Evolutionary conservation across 768 basidiomycete species (phyloP).

Genomic region (Tricholoma flavovirens): DNA sequence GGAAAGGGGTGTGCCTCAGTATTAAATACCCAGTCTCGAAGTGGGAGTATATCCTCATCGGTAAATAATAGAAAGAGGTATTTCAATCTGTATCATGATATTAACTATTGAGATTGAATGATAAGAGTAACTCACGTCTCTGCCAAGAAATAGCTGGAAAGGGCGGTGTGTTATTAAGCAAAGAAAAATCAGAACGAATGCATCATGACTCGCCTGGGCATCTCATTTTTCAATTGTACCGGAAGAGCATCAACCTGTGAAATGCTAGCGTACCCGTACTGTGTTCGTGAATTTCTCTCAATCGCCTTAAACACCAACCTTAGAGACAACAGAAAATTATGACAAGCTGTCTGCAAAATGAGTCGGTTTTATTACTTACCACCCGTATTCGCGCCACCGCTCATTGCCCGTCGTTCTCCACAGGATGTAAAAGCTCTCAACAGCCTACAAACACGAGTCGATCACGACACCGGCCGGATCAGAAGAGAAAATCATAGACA

Average conservation of each 20-base stretch:
- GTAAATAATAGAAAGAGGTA: constrained; percentile 67
- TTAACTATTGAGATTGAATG: background rate
- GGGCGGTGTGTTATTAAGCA: background rate
- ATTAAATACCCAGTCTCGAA: constrained; percentile 56
- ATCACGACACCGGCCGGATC: background rate
- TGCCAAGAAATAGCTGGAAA: constrained; percentile 37
- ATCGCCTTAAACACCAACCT: constrained; percentile 43
- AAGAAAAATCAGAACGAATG: background rate
- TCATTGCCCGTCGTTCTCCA: constrained; percentile 47
- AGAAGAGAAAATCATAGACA: constrained; percentile 6
- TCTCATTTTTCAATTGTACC: constrained; percentile 34
- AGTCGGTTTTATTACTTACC: constrained; percentile 25
- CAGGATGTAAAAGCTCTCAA: constrained; percentile 50
- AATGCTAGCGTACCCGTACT: constrained; percentile 43
- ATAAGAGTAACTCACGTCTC: constrained; percentile 30
- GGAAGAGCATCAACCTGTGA: constrained; percentile 27
- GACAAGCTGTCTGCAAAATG: background rate
- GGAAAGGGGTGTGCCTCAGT: constrained; percentile 78
- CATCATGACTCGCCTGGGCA: constrained; percentile 42
- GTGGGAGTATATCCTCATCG: constrained; percentile 51
- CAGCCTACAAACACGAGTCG: constrained; percentile 27
- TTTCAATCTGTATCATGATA: constrained; percentile 40
- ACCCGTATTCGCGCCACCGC: constrained; percentile 49
- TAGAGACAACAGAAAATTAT: background rate
- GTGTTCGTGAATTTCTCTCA: constrained; percentile 38